Evolutionary conservation across 768 basidiomycete genomes (phyloP), one percentile per base, ranked within the genome.

Genomic region (Lepiota venenata): DNA sequence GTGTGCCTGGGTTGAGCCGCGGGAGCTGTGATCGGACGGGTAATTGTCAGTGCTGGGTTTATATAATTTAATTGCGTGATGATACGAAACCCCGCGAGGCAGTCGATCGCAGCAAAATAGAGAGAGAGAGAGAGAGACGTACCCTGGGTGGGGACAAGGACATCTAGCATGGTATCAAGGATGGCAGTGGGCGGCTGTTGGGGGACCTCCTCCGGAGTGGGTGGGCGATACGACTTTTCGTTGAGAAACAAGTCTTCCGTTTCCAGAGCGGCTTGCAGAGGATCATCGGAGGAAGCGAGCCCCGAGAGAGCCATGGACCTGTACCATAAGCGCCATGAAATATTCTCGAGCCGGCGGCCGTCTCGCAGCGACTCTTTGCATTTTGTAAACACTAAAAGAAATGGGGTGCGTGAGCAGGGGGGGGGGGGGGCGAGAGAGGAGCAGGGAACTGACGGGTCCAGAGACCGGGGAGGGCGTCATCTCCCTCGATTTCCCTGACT

Each of bases 271-370:
- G 56, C 63, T 42, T 16, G 55, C 55, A 18, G 27, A 29, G 32
- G 44, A 38, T n/a, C 42, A 39, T 66, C 61, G 61, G 66, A 68
- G 8, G 68, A 66, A 38, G 64, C 56, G 1, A 67, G 64, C 11
- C 60, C 71, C 25, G 69, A 58, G 27, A 71, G 65, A 48, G 75
- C 66, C 63, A 87, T 72, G 57, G 88, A 82, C 58, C 83, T 79
- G 65, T 87, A 81, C 87, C 90, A 90, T 7, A 94, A 72, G 49
- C 92, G 75, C 92, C 92, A 95, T 2, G 88, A 84, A 50, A 94
- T 85, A 63, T 95, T 93, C 71, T 94, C 92, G 25, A 93, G 78
- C 25, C 92, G 72, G 5, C 74, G 77, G n/a, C 93, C 93, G 61
- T 93, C 86, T 61, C 87, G 79, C 2, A 94, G 72, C 1, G 83